A percentile compares a stretch with the other conserved stretches of the same genome.
phyloP scores from a whole-genome alignment of 495 filamentous ascomycete genomes.

The Jackrogersella minutella region DNA sequence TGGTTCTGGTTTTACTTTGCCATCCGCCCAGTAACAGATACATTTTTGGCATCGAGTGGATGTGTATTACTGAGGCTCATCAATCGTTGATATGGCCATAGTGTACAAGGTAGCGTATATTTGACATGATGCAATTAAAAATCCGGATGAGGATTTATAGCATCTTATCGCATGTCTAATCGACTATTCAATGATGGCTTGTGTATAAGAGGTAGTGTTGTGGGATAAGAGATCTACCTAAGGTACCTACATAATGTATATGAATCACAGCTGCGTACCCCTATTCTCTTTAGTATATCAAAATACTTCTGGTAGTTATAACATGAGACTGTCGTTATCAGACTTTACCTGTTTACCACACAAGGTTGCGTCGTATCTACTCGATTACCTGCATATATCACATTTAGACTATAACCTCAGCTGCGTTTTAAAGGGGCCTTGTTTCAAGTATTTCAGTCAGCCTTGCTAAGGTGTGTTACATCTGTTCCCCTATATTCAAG shows the following conservation, averaged over 20 bases:
- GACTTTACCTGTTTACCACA: not conserved
- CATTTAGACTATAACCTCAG: not conserved
- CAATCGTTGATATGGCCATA: no score
- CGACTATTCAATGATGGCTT: no score
- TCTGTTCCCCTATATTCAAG: slow-evolving; percentile 6
- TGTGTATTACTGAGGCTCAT: not conserved
- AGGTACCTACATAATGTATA: not conserved
- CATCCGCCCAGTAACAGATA: no score
- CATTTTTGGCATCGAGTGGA: not conserved
- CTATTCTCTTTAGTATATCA: not conserved
- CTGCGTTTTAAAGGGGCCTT: not conserved
- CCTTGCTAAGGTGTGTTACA: slow-evolving; percentile 19
- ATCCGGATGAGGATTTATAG: no score
- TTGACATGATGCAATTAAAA: no score
- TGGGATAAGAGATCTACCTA: not conserved
- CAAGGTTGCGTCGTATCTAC: not conserved
- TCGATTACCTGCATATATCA: not conserved
- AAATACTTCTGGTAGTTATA: not conserved
- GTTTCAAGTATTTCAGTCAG: slow-evolving; percentile 1
- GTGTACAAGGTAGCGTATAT: no score
- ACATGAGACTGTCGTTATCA: not conserved
- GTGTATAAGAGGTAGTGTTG: not conserved
- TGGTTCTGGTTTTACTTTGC: not conserved
- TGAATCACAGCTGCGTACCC: not conserved
- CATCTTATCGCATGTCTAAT: no score